Evolutionary conservation across 768 basidiomycete species (phyloP).

Genomic region (Leccinum obscurum): DNA sequence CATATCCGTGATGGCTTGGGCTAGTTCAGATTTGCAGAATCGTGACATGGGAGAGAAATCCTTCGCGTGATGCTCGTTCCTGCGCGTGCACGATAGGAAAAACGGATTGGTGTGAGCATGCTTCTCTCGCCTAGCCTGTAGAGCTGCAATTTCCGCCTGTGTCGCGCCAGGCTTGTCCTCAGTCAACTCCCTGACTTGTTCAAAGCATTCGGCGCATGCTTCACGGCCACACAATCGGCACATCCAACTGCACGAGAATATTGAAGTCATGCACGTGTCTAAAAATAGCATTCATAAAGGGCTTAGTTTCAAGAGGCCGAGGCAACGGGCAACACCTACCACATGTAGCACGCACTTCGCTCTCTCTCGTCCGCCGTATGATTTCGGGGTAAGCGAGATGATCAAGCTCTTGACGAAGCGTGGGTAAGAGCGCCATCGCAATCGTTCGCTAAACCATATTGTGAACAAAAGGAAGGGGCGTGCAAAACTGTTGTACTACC

Average conservation of each 20-base stretch:
- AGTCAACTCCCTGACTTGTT: constrained; percentile 65
- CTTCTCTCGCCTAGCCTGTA: constrained; percentile 56
- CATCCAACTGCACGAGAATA: constrained; percentile 89
- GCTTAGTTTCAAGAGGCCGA: constrained; percentile 4
- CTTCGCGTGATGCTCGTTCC: constrained; percentile 64
- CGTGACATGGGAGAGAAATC: constrained; percentile 83
- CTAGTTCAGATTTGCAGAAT: constrained; percentile 65
- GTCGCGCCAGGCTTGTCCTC: constrained; percentile 48
- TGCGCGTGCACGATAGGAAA: constrained; percentile 69
- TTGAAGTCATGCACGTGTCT: constrained; percentile 95
- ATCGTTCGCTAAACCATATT: constrained; percentile 53
- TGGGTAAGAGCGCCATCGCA: constrained; percentile 66
- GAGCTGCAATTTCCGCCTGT: constrained; percentile 47
- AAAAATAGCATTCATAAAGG: constrained; percentile 16
- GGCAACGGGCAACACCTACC: constrained; percentile 47
- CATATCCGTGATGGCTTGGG: constrained; percentile 69
- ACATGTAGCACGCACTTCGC: constrained; percentile 81
- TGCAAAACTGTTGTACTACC: constrained; percentile 38
- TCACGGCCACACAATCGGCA: constrained; percentile 90
- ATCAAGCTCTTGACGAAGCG: constrained; percentile 59
- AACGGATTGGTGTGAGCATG: constrained; percentile 68
- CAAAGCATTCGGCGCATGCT: constrained; percentile 82
- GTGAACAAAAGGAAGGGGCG: constrained; percentile 11
- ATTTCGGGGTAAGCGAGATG: constrained; percentile 59
- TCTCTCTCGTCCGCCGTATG: constrained; percentile 73